Evolutionary conservation across 2,329 filamentous ascomycete genomes (phyloP).

Genomic region (Torrubiellomyces zombiae): DNA sequence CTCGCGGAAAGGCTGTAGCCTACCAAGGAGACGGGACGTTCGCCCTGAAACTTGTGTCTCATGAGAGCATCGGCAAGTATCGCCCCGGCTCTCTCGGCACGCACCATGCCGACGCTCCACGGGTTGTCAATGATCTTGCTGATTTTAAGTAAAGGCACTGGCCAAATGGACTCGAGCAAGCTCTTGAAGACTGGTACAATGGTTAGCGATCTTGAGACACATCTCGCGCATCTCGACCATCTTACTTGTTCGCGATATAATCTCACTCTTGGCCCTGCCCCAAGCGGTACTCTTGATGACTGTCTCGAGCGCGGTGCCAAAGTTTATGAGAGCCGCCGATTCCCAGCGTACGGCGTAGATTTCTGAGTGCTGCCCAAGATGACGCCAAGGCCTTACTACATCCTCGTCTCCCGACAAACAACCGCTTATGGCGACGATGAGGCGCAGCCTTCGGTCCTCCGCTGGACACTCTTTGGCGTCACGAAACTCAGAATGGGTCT

Average conservation of each 20-base stretch:
- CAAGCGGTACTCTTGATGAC: slow-evolving; percentile 72
- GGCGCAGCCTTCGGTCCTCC: slow-evolving; percentile 51
- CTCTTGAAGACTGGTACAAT: slow-evolving; percentile 30
- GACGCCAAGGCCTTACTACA: slow-evolving; percentile 55
- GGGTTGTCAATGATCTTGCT: slow-evolving; percentile 68
- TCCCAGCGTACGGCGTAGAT: slow-evolving; percentile 78
- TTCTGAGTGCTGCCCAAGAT: slow-evolving; percentile 56
- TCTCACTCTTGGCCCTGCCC: slow-evolving; percentile 43
- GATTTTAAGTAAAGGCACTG: slow-evolving; percentile 44
- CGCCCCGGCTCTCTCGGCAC: slow-evolving; percentile 54
- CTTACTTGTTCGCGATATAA: slow-evolving; percentile 30
- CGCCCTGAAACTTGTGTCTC: slow-evolving; percentile 60
- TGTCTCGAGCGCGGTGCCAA: slow-evolving; percentile 62
- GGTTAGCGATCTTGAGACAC: no score
- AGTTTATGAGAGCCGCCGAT: slow-evolving; percentile 54
- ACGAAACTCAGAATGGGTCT: slow-evolving; percentile 18
- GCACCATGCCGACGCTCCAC: slow-evolving; percentile 59
- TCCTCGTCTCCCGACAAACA: slow-evolving; percentile 64
- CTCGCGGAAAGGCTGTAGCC: slow-evolving; percentile 73
- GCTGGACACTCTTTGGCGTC: slow-evolving; percentile 35
- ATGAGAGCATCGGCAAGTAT: slow-evolving; percentile 69
- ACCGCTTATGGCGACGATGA: slow-evolving; percentile 71
- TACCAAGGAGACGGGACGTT: slow-evolving; percentile 63
- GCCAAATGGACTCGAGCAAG: slow-evolving; percentile 44
- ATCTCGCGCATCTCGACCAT: no score